Base-by-base conservation (phyloP, 768 basidiomycete species). In the Boletus rufocinnamomeus region DNA sequence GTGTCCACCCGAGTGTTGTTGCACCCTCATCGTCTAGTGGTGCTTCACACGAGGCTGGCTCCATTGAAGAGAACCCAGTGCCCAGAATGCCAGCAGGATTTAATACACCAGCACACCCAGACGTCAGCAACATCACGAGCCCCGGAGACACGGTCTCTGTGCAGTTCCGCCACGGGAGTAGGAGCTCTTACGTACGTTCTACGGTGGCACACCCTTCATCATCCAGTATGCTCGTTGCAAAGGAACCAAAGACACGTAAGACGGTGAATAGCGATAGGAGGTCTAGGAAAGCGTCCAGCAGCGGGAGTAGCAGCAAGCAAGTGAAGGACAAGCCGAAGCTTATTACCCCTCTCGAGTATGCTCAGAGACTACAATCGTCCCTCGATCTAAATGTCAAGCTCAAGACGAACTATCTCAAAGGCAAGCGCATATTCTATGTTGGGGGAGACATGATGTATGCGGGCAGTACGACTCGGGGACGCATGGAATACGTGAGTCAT, bases 401-500 rank as follows among this genome's bases (percentile, higher is more conserved):
- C 59, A 71, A 64, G 57, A 60, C 60, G 23, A 59, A 56, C 32
- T 82, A 80, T 64, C 75, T 89, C 23, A 72, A 74, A 47, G 84
- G 84, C 25, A 82, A 79, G 65, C 74, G 71, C 48, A 82, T 89
- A 34, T 84, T 82, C 65, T 88, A 85, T 63, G 71, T 75, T 37
- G 84, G 84, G 30, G 83, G 79, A 7, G 88, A 90, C 69, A 77
- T 80, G 76, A 75, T 67, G 27, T 78, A 75, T 56, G 85, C 86
- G 2, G 75, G 80, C 27, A 72, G 76, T 38, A 67, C 67, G 46
- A 89, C 86, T 4, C 79, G 79, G 46, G 76, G 76, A 17, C 78
- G 81, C 59, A 87, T 89, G 85, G 77, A 83, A 16, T 69, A 84
- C 38, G 88, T 89, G 74, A 64, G 85, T 76, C n/a, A 45, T 46